Conservation (phyloP, 805 yeast species). For the Starmerella bacillaris region DNA sequence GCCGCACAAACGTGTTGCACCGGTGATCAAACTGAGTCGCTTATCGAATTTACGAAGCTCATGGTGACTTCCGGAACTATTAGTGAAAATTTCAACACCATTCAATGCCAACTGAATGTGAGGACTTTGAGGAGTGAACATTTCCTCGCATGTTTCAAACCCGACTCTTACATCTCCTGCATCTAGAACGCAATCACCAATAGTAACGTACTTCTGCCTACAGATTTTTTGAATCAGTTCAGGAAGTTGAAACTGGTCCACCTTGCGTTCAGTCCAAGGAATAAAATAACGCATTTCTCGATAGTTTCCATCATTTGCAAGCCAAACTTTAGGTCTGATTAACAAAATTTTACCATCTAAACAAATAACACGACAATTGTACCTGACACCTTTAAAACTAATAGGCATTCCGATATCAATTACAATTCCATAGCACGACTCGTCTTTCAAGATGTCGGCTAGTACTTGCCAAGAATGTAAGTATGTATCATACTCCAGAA, state of each 20-base stretch:
- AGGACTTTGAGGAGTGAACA: slow-evolving; percentile 92
- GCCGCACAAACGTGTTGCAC: slow-evolving; percentile 91
- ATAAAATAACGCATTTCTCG: slow-evolving; percentile 95
- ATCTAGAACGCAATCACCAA: slow-evolving; percentile 82
- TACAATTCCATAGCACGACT: slow-evolving; percentile 57
- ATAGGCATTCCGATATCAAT: slow-evolving; percentile 93
- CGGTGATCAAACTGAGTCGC: slow-evolving; percentile 66
- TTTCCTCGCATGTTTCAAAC: slow-evolving; percentile 96
- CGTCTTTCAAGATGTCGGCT: slow-evolving; percentile 48
- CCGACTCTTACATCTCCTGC: slow-evolving; percentile 81
- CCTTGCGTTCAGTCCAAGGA: slow-evolving; percentile 76
- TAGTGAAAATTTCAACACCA: slow-evolving; percentile 94
- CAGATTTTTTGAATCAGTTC: slow-evolving; percentile 44
- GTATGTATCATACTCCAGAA: slow-evolving; percentile 72
- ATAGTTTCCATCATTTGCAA: slow-evolving; percentile 96
- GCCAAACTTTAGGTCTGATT: slow-evolving; percentile 80
- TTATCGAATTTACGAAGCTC: slow-evolving; percentile 79
- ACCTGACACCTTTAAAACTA: slow-evolving; percentile 67
- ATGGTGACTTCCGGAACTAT: slow-evolving; percentile 95
- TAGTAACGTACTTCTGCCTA: slow-evolving; percentile 47
- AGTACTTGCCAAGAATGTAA: slow-evolving; percentile 92
- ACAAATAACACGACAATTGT: slow-evolving; percentile 78
- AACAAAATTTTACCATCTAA: slow-evolving; percentile 60
- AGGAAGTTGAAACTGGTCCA: slow-evolving; percentile 61
- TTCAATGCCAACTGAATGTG: slow-evolving; percentile 80